Conservation (phyloP, 495 filamentous ascomycete genomes). For the Penicillium dipodomyicola region DNA sequence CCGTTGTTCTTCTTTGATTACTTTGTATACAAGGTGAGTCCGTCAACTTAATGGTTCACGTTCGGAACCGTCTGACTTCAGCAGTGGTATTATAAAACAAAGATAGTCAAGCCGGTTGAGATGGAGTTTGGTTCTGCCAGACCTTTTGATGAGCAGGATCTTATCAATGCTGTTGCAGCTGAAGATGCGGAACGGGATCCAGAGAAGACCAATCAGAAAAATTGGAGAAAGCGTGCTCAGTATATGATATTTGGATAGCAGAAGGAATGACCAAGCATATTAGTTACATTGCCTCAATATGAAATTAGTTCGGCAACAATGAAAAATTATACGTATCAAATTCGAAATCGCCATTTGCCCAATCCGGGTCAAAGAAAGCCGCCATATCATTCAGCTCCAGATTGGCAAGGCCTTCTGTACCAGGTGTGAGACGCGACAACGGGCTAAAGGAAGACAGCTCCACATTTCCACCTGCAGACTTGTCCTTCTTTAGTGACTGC, state of each 20-base stretch:
- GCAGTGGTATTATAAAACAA: conserved; percentile 25
- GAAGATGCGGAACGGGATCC: not conserved
- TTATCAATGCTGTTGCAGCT: conserved; percentile 12
- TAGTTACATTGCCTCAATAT: not conserved
- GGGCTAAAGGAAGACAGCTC: conserved; percentile 25
- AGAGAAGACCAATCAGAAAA: conserved; percentile 2
- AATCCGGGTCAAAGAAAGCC: conserved; percentile 14
- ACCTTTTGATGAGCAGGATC: conserved; percentile 31
- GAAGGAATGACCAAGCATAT: not conserved
- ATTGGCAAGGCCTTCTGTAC: conserved; percentile 6
- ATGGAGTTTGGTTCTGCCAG: conserved; percentile 29
- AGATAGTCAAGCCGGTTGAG: conserved; percentile 23
- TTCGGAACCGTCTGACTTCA: not conserved
- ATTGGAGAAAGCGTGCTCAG: conserved; percentile 20
- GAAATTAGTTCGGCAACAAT: not conserved
- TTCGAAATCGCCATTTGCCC: conserved; percentile 9
- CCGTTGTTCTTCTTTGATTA: conserved; percentile 32
- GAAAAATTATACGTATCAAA: conserved; percentile 16
- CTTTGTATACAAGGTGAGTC: conserved; percentile 27
- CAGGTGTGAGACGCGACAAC: conserved; percentile 7
- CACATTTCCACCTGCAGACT: not conserved
- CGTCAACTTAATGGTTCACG: not conserved
- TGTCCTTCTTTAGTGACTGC: conserved; percentile 23
- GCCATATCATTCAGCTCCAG: conserved; percentile 13
- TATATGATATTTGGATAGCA: conserved; percentile 22